Percentiles rank a stretch among this genome's conserved stretches.
Evolutionary conservation across 108 stramenopile species (phyloP).

Genomic region (Conticribra weissflogii): DNA sequence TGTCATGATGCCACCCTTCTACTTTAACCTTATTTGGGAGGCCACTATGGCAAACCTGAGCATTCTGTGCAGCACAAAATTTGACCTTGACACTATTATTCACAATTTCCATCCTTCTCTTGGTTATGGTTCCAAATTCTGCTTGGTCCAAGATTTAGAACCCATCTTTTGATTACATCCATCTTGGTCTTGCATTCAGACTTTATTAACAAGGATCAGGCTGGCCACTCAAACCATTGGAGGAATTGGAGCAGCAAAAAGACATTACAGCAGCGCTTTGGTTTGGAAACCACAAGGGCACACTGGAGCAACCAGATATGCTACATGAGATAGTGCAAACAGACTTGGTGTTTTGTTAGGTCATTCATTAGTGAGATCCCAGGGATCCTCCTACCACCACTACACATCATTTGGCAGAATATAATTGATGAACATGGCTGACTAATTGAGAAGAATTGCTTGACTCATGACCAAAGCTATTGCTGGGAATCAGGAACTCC

Average conservation of each 20-base stretch:
- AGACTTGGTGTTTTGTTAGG: conserved; percentile 1
- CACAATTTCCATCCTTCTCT: neutral
- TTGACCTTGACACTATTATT: conserved; percentile 1
- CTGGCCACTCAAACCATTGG: conserved; percentile 9
- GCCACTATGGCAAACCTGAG: neutral
- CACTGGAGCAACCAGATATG: conserved; percentile 1
- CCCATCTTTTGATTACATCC: conserved; percentile 20
- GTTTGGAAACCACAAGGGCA: conserved; percentile 23
- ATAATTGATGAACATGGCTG: conserved; percentile 10
- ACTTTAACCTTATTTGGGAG: conserved; percentile 5
- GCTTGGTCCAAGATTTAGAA: neutral
- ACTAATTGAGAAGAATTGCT: conserved; percentile 3
- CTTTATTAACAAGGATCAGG: conserved; percentile 4
- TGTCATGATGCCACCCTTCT: neutral
- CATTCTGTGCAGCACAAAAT: neutral
- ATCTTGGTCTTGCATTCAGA: conserved; percentile 6
- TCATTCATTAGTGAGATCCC: neutral
- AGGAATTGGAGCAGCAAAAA: neutral
- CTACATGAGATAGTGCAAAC: neutral
- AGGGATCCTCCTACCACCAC: conserved; percentile 8
- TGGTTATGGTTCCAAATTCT: conserved; percentile 31
- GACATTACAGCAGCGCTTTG: conserved; percentile 20
- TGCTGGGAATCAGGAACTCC: conserved; percentile 7
- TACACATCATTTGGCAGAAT: conserved; percentile 14
- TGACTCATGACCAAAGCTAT: conserved; percentile 32